A percentile compares a stretch with the other conserved stretches of the same genome.
phyloP scores from a whole-genome alignment of 2,329 filamentous ascomycete species.

The Lachnellula arida region DNA sequence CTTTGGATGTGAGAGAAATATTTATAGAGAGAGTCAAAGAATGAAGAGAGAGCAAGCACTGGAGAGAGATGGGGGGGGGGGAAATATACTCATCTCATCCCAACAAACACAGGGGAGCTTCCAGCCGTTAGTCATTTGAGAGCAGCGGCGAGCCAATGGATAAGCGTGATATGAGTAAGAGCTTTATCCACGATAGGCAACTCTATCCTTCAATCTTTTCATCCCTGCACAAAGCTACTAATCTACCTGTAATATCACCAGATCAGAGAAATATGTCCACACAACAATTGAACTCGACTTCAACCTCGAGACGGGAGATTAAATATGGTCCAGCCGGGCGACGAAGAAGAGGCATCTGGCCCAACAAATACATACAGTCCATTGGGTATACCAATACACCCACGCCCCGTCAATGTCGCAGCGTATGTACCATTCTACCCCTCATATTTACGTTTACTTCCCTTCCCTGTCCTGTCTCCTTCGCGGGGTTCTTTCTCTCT shows the following conservation, averaged over 20 bases:
- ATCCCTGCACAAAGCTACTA: background rate
- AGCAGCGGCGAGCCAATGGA: slow-evolving; percentile 6
- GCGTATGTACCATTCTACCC: slow-evolving; percentile 8
- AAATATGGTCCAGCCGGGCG: slow-evolving; percentile 9
- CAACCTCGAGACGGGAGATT: background rate
- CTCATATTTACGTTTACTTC: background rate
- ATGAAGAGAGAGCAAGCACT: background rate
- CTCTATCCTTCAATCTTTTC: background rate
- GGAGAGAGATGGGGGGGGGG: no score
- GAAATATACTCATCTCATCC: no score
- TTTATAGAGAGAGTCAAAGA: background rate
- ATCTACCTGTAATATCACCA: background rate
- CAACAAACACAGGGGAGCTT: background rate
- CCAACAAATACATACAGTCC: slow-evolving; percentile 40
- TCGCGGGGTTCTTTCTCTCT: no score
- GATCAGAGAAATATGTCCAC: background rate
- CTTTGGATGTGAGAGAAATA: background rate
- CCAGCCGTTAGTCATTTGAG: background rate
- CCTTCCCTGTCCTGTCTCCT: background rate
- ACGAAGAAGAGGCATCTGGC: slow-evolving; percentile 19
- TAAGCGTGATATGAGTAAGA: background rate
- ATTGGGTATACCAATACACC: slow-evolving; percentile 44
- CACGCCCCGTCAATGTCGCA: slow-evolving; percentile 36
- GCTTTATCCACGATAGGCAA: slow-evolving; percentile 7
- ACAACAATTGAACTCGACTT: background rate